These are phyloP conservation scores for Astraeus odoratus DNA, from an alignment of 768 basidiomycete genomes.

Conservation along the genomic window DNA sequence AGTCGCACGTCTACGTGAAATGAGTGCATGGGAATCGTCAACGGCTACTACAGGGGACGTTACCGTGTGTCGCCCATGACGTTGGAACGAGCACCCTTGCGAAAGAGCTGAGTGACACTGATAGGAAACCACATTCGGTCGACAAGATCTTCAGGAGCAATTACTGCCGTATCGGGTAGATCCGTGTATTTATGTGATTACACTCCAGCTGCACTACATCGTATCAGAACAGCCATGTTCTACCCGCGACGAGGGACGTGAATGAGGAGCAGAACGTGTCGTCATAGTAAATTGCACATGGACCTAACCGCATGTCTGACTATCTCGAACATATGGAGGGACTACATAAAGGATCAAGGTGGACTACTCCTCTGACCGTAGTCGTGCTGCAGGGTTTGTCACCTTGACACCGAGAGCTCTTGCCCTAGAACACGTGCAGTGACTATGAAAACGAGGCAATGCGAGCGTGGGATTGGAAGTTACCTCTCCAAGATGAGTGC, in stretches of 20 bases:
- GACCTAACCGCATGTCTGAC: slow-evolving; percentile 43
- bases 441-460: slow-evolving; percentile 4
- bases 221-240: too few relatives aligned
- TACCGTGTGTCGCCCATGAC: slow-evolving; percentile 23
- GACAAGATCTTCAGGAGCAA: too few relatives aligned
- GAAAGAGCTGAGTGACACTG: too few relatives aligned
- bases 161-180: too few relatives aligned
- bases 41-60: slow-evolving; percentile 1
- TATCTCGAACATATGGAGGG: slow-evolving; percentile 43
- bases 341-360: slow-evolving; percentile 31
- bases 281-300: slow-evolving; percentile 19
- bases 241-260: too few relatives aligned
- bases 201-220: too few relatives aligned
- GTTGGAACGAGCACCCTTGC: too few relatives aligned
- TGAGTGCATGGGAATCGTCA: slow-evolving; percentile 1
- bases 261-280: too few relatives aligned
- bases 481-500: slow-evolving; percentile 84
- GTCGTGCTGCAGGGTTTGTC: slow-evolving; percentile 85
- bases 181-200: too few relatives aligned
- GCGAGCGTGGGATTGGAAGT: slow-evolving; percentile 10
- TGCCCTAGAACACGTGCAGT: slow-evolving; percentile 46
- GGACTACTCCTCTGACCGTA: slow-evolving; percentile 88
- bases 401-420: slow-evolving; percentile 88
- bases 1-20: slow-evolving; percentile 46
- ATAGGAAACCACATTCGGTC: too few relatives aligned